Evolutionary conservation across 306 rosid species (phyloP).

Genomic region (Lathyrus oleraceus): DNA sequence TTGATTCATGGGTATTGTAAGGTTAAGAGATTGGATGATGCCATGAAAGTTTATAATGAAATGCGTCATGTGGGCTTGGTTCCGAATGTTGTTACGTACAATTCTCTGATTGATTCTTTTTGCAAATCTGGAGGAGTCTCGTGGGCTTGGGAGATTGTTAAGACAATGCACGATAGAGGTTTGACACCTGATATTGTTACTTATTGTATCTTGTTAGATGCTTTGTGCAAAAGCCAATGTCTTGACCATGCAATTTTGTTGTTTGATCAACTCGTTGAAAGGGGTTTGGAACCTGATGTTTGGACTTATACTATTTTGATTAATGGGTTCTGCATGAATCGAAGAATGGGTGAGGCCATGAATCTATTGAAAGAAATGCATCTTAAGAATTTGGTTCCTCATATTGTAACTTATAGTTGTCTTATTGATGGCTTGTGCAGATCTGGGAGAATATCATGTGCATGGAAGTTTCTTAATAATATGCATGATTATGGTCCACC

Average conservation of each 20-base stretch:
- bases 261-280: not conserved
- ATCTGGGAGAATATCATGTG: slow-evolving; percentile 18
- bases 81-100: slow-evolving; percentile 29
- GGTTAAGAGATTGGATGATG: slow-evolving; percentile 22
- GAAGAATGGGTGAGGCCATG: slow-evolving; percentile 17
- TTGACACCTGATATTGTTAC: slow-evolving; percentile 24
- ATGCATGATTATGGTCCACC: slow-evolving; percentile 21
- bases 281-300: slow-evolving; percentile 25
- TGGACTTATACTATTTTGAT: slow-evolving; percentile 32
- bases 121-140: slow-evolving; percentile 27
- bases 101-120: slow-evolving; percentile 15
- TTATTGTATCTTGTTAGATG: slow-evolving; percentile 28
- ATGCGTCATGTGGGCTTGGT: slow-evolving; percentile 23
- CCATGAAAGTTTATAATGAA: not conserved
- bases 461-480: slow-evolving; percentile 14
- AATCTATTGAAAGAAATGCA: slow-evolving; percentile 11
- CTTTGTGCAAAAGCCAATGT: slow-evolving; percentile 24
- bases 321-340: slow-evolving; percentile 17
- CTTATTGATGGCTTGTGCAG: slow-evolving; percentile 31
- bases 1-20: slow-evolving; percentile 39
- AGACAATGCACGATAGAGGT: not conserved
- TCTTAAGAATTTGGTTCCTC: slow-evolving; percentile 27
- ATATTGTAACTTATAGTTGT: slow-evolving; percentile 31
- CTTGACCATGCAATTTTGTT: slow-evolving; percentile 24
- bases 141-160: slow-evolving; percentile 19